Evolutionary conservation across 2,329 filamentous ascomycete species (phyloP).

Genomic region (Myriosclerotinia curreyana): DNA sequence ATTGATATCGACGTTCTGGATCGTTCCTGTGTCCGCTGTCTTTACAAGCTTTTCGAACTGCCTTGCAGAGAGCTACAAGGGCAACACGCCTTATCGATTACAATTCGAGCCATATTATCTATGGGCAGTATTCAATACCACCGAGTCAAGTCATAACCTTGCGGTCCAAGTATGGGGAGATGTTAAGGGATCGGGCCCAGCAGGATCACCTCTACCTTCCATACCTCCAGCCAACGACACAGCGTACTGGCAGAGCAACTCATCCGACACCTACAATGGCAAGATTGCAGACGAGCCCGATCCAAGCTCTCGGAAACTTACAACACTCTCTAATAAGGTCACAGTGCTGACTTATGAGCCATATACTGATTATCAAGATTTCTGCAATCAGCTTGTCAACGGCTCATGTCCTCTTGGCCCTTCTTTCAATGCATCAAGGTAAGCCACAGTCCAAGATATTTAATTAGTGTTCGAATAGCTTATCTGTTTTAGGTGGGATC

Average conservation of each 20-base stretch:
- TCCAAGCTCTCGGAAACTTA: constrained; percentile 51
- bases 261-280: constrained; percentile 53
- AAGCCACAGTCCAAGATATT: constrained; percentile 31
- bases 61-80: constrained; percentile 59
- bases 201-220: constrained; percentile 44
- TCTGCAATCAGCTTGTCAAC: constrained; percentile 64
- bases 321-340: constrained; percentile 70
- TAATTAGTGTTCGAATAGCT: neutral
- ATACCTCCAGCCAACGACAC: constrained; percentile 60
- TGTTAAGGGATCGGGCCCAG: constrained; percentile 65
- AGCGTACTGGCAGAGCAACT: constrained; percentile 56
- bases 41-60: constrained; percentile 83
- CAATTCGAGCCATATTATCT: constrained; percentile 78
- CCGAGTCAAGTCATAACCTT: constrained; percentile 60
- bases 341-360: constrained; percentile 76
- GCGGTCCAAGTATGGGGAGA: constrained; percentile 85
- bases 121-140: constrained; percentile 68
- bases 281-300: constrained; percentile 67
- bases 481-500: constrained; percentile 38
- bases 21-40: constrained; percentile 55
- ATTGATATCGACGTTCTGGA: constrained; percentile 32
- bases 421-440: constrained; percentile 59
- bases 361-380: constrained; percentile 54
- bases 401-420: constrained; percentile 72
- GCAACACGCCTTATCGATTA: constrained; percentile 56